A percentile compares a stretch with the other conserved stretches of the same genome.
phyloP scores from a whole-genome alignment of 768 basidiomycete genomes.

The Chiua virens region DNA sequence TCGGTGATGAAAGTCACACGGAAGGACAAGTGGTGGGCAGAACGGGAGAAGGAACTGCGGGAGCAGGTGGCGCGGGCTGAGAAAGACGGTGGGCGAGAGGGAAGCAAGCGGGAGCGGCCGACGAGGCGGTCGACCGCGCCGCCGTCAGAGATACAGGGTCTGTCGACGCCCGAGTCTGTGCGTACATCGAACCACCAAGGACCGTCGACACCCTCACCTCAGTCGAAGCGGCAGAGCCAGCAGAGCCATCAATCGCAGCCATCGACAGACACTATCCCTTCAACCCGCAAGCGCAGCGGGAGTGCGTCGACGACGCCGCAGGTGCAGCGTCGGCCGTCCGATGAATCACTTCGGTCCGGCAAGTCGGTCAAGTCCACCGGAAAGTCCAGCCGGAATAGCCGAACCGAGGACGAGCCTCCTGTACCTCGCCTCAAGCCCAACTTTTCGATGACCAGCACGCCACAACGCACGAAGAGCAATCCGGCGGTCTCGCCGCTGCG shows the following conservation, averaged over 20 bases:
- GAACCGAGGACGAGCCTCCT: constrained; percentile 27
- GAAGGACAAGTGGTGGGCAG: constrained; percentile 36
- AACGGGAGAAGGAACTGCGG: constrained; percentile 26
- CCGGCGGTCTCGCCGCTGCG: constrained; percentile 34
- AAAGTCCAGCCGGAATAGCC: constrained; percentile 30
- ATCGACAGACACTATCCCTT: constrained; percentile 24
- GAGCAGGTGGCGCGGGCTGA: constrained; percentile 15
- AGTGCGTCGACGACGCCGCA: constrained; percentile 20
- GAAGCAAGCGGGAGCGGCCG: constrained; percentile 15
- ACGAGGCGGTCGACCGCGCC: constrained; percentile 16
- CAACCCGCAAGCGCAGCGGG: constrained; percentile 28
- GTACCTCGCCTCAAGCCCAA: constrained; percentile 32
- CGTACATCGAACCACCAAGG: constrained; percentile 28
- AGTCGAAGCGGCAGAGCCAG: constrained; percentile 24
- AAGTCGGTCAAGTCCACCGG: constrained; percentile 35
- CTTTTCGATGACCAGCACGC: constrained; percentile 20
- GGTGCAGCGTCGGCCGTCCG: constrained; percentile 33
- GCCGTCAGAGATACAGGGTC: constrained; percentile 11
- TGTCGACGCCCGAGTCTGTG: constrained; percentile 17
- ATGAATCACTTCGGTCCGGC: constrained; percentile 42
- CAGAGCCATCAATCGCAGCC: constrained; percentile 30
- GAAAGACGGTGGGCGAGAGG: constrained; percentile 19
- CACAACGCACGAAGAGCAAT: constrained; percentile 53
- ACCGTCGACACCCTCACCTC: constrained; percentile 18
- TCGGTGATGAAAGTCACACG: constrained; percentile 37